Evolutionary conservation across 2,329 filamentous ascomycete genomes (phyloP), one percentile per base, ranked within the genome.

Genomic region (Onygena corvina): DNA sequence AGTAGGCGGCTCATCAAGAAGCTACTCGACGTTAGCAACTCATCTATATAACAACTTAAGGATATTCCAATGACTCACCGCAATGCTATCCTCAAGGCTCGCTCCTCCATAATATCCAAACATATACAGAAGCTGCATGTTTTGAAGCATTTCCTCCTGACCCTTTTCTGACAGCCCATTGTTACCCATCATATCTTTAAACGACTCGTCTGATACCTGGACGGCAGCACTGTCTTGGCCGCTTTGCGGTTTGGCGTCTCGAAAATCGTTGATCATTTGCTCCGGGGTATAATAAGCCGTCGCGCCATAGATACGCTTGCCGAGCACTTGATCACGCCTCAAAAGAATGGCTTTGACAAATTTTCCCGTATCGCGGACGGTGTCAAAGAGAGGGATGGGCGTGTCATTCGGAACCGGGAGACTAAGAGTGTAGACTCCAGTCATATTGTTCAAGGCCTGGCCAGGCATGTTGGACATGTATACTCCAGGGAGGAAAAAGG

Each of bases 51-150:
- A 23, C 21, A 16, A 29, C 16, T 3, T 33, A 12, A 2, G 16
- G 6, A 21, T 2, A 30, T 8, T 47, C 14, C 9, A 18, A 45
- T 60, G 59, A 14, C 63, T 35, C 44, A 62, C 48, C 21, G 56
- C 53, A 18, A 57, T 52, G 20, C 56, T 62, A 4, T 58, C 54
- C 6, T 56, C 54, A 18, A 64, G 50, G 25, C 53, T 49, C 18
- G 55, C 71, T 7, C 72, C 72, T 3, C 68, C 70, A 56, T 69
- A 79, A 54, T 79, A 79, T 0, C 76, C 75, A 25, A 67, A 72
- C 18, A 73, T 67, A 48, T 71, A 65, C 51, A 79, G 60, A 42
- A 79, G 63, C 34, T 70, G 61, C 60, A 76, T 71, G 52, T 76
- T 79, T 60, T 79, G 71, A 29, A 73, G 61, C 58, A 78, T 50